Conservation (phyloP, 306 rosid species). For the Acacia melanoxylon region DNA sequence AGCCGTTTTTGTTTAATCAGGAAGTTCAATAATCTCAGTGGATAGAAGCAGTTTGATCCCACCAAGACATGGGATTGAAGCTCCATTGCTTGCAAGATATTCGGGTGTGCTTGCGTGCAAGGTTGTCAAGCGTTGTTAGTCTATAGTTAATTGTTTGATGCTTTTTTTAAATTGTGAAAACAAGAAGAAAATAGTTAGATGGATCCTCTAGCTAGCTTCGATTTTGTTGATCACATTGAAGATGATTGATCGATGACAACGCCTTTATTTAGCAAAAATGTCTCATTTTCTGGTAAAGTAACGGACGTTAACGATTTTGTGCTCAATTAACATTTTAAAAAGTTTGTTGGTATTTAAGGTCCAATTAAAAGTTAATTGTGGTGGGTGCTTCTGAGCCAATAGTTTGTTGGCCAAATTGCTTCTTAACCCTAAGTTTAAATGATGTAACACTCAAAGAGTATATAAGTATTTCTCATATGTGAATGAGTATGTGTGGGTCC, state of each 20-base stretch:
- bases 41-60: slow-evolving; percentile 33
- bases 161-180: background rate
- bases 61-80: slow-evolving; percentile 53
- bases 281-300: background rate
- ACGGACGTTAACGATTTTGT: too few relatives aligned
- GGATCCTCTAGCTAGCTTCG: background rate
- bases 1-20: slow-evolving; percentile 48
- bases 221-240: background rate
- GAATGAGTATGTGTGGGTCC: too few relatives aligned
- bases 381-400: too few relatives aligned
- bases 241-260: background rate
- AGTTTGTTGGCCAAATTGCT: too few relatives aligned
- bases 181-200: background rate
- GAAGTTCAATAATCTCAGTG: slow-evolving; percentile 15
- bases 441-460: too few relatives aligned
- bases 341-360: too few relatives aligned
- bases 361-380: too few relatives aligned
- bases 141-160: background rate
- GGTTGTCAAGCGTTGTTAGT: background rate
- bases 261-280: background rate
- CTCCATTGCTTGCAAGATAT: slow-evolving; percentile 42
- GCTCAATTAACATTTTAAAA: too few relatives aligned
- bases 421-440: too few relatives aligned
- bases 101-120: slow-evolving; percentile 48
- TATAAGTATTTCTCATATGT: too few relatives aligned